Evolutionary conservation across 2,329 filamentous ascomycete genomes (phyloP).

Genomic region (Venturiaceae sp.): DNA sequence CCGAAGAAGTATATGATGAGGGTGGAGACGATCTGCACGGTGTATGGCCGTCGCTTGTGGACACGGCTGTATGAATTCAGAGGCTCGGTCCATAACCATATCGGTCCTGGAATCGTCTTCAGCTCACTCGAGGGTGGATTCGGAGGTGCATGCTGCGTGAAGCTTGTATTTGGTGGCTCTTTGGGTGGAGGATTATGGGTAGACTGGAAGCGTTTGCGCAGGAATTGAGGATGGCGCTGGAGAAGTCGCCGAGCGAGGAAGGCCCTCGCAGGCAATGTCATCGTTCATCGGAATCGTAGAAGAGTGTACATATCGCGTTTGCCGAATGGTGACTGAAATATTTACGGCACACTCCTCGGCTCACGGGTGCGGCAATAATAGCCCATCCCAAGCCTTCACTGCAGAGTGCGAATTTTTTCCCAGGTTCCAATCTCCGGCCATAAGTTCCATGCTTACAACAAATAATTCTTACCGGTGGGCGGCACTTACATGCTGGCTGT

Average conservation of each 20-base stretch:
- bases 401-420: too few relatives aligned
- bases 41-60: conserved; percentile 62
- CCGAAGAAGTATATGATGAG: conserved; percentile 71
- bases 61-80: conserved; percentile 54
- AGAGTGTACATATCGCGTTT: neutral
- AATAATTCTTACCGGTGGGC: too few relatives aligned
- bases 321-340: neutral
- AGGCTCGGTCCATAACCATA: conserved; percentile 16
- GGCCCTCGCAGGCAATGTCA: neutral
- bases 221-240: neutral
- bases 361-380: too few relatives aligned
- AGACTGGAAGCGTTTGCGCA: neutral
- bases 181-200: neutral
- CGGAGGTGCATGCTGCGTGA: neutral
- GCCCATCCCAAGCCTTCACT: too few relatives aligned
- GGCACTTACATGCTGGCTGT: too few relatives aligned
- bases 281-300: neutral
- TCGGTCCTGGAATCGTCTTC: conserved; percentile 8
- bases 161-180: neutral
- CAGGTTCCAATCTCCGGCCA: too few relatives aligned
- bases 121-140: neutral
- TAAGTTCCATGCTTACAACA: too few relatives aligned
- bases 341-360: neutral
- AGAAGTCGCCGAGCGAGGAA: conserved; percentile 4
- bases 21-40: conserved; percentile 69